phyloP scores from a whole-genome alignment of 495 filamentous ascomycete species.

The Penicillium turbatum region DNA sequence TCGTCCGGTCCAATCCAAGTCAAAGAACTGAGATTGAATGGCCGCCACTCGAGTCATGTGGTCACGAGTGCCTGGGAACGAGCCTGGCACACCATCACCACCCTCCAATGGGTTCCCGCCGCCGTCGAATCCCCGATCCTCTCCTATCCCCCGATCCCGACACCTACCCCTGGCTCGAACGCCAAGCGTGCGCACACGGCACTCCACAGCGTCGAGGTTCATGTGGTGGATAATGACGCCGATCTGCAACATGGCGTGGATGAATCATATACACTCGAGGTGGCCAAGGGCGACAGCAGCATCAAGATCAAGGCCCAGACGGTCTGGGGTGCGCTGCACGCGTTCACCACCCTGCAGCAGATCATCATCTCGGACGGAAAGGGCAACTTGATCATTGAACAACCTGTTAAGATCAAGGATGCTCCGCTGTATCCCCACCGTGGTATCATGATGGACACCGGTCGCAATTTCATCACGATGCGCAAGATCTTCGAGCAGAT shows the following conservation, averaged over 20 bases:
- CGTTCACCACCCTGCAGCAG: slow-evolving; percentile 56
- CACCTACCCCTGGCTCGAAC: slow-evolving; percentile 33
- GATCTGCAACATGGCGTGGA: slow-evolving; percentile 52
- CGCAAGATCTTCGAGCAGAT: slow-evolving; percentile 49
- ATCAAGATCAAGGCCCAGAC: slow-evolving; percentile 48
- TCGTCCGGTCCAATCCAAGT: slow-evolving; percentile 46
- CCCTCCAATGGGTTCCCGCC: slow-evolving; percentile 50
- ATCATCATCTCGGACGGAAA: slow-evolving; percentile 46
- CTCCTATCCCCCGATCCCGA: slow-evolving; percentile 39
- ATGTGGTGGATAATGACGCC: slow-evolving; percentile 37
- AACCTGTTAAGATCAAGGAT: slow-evolving; percentile 46
- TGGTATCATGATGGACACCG: slow-evolving; percentile 50
- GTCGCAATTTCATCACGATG: slow-evolving; percentile 47
- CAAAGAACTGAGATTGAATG: slow-evolving; percentile 22
- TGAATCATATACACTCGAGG: slow-evolving; percentile 54
- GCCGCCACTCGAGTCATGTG: slow-evolving; percentile 24
- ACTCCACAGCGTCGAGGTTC: slow-evolving; percentile 35
- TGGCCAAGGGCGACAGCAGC: slow-evolving; percentile 26
- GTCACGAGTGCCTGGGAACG: slow-evolving; percentile 45
- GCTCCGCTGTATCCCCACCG: slow-evolving; percentile 47
- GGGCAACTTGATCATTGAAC: slow-evolving; percentile 45
- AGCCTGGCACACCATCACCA: slow-evolving; percentile 41
- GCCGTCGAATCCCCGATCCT: slow-evolving; percentile 48
- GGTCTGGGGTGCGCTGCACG: slow-evolving; percentile 53
- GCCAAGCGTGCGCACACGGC: slow-evolving; percentile 33